phyloP scores from a whole-genome alignment of 2,329 filamentous ascomycete species.

The Dactylellina leptospora region DNA sequence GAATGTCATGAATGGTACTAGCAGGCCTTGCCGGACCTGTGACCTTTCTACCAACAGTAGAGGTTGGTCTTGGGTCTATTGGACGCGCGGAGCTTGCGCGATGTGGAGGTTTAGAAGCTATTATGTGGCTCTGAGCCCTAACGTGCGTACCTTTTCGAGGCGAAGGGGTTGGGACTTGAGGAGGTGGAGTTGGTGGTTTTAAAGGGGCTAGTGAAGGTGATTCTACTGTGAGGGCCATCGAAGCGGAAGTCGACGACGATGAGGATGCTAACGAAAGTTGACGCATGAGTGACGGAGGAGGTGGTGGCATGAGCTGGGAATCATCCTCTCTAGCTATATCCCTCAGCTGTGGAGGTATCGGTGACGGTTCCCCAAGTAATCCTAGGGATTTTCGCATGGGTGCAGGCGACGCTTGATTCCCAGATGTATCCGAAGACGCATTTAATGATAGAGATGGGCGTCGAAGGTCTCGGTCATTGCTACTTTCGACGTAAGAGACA shows the following conservation, averaged over 20 bases:
- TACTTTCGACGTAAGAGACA: conserved; percentile 22
- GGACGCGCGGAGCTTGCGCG: conserved; percentile 30
- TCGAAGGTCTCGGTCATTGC: conserved; percentile 13
- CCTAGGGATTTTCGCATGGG: conserved; percentile 38
- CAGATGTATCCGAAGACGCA: conserved; percentile 10
- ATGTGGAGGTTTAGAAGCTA: conserved; percentile 23
- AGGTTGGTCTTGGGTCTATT: conserved; percentile 39
- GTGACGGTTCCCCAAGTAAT: conserved; percentile 31
- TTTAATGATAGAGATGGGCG: conserved; percentile 22
- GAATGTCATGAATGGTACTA: conserved; percentile 35
- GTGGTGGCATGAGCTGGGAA: conserved; percentile 47
- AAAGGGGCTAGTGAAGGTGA: conserved; percentile 15
- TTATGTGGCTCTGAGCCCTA: conserved; percentile 37
- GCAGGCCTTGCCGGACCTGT: conserved; percentile 29
- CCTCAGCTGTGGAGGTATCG: conserved; percentile 9
- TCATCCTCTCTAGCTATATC: conserved; percentile 20
- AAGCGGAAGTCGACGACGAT: neutral
- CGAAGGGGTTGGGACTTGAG: conserved; percentile 44
- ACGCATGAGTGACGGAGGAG: conserved; percentile 32
- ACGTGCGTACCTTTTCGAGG: conserved; percentile 46
- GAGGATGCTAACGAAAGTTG: conserved; percentile 28
- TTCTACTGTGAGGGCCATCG: conserved; percentile 23
- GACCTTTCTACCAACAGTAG: conserved; percentile 42
- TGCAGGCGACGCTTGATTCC: conserved; percentile 32
- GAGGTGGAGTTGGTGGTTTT: conserved; percentile 38